phyloP scores from a whole-genome alignment of 805 yeast genomes.

The Saccharomycopsis fibuligera region DNA sequence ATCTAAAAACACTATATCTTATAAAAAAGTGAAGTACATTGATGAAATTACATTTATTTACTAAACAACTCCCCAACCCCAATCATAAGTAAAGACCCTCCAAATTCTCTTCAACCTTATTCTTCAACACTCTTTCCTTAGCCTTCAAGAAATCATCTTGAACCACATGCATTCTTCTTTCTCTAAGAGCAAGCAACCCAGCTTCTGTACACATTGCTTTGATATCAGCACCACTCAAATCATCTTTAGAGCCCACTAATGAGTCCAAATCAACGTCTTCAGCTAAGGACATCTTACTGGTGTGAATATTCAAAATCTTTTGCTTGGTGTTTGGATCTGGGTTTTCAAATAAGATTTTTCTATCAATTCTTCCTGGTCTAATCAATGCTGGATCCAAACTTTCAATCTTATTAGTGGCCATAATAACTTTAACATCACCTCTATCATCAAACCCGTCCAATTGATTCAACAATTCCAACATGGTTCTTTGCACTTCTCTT shows the following conservation, averaged over 20 bases:
- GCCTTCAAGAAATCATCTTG: slow-evolving; percentile 89
- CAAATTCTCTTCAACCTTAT: slow-evolving; percentile 59
- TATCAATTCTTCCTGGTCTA: slow-evolving; percentile 95
- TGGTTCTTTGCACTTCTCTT: slow-evolving; percentile 95
- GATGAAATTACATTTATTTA: too few relatives aligned
- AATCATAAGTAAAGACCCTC: slow-evolving; percentile 55
- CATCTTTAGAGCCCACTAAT: slow-evolving; percentile 94
- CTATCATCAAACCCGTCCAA: slow-evolving; percentile 93
- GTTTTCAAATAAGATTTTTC: slow-evolving; percentile 95
- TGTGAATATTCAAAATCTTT: slow-evolving; percentile 88
- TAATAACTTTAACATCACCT: slow-evolving; percentile 89
- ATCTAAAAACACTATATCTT: too few relatives aligned
- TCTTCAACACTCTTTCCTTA: slow-evolving; percentile 59
- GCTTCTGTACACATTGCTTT: slow-evolving; percentile 97
- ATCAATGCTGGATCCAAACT: slow-evolving; percentile 91
- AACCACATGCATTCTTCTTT: slow-evolving; percentile 92
- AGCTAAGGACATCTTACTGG: slow-evolving; percentile 91
- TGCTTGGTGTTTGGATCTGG: slow-evolving; percentile 92
- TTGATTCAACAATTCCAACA: slow-evolving; percentile 92
- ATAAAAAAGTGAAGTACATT: too few relatives aligned
- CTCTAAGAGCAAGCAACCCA: slow-evolving; percentile 93
- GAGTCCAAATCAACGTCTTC: slow-evolving; percentile 87
- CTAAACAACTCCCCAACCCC: too few relatives aligned
- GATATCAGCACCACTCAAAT: slow-evolving; percentile 96
- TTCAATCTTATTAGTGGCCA: slow-evolving; percentile 96